Base-by-base conservation (phyloP, 1,139 yeast genomes). In the Candida sp. region DNA sequence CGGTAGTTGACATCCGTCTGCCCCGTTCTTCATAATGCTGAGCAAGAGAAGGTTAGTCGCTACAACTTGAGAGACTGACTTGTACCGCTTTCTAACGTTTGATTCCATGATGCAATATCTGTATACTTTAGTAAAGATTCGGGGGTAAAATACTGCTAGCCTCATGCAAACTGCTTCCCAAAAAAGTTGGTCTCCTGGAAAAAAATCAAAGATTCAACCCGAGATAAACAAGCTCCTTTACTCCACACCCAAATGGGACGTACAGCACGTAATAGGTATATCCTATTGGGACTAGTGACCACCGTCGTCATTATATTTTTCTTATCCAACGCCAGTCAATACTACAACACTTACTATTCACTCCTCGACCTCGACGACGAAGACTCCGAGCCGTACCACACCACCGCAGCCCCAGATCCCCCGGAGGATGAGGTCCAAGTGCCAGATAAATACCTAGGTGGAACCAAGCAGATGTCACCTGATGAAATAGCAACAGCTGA, bases 401-500 rank as follows among this genome's bases (percentile, higher is more conserved):
- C 41, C 9, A 23, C 30, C 7, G n/a, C 12, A 33, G 5, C n/a
- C 5, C 31, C 23, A n/a, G 6, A 5, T 3, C 22, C 32, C 12
- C 32, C 17, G 22, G 34, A 35, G 40, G 43, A 49, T 33, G 59
- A 54, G 37, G 51, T 56, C 2, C 48, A 49, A 11, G 60, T 61
- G 32, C 66, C 67, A 11, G 54, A 59, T 6, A 56, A 57, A 17
- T 69, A 59, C 48, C 55, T 69, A 34, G 74, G 73, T 4, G 68
- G 62, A 11, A 59, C 58, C 22, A 54, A 58, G 22, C 63, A 62
- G 47, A 38, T 62, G 35, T 58, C 58, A 25, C 59, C 59, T 5
- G 61, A 57, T 33, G 67, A 64, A 39, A 8, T 37, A 3, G 35
- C 28, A 37, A 49, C 51, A 46, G 59, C 56, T 27, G 41, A 34